Conservation (phyloP, 768 basidiomycete genomes). For the Mrakia frigida region DNA sequence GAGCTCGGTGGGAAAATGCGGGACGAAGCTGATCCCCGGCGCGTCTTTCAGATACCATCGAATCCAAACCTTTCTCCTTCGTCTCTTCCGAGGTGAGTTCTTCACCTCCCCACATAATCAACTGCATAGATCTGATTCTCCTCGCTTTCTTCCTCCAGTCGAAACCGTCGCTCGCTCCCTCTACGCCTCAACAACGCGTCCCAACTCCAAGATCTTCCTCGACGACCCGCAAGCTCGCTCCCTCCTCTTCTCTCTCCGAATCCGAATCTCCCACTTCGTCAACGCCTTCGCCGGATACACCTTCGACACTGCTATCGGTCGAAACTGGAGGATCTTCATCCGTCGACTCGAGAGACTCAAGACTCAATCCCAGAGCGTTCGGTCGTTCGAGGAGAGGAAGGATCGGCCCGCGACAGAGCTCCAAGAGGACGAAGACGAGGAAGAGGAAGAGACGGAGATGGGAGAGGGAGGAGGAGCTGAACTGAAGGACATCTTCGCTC, state of each 20-base stretch:
- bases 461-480: constrained; percentile 46
- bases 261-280: constrained; percentile 67
- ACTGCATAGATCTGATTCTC: constrained; percentile 32
- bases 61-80: constrained; percentile 71
- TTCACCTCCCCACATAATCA: background rate
- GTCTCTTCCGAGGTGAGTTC: constrained; percentile 66
- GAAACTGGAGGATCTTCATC: constrained; percentile 65
- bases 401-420: constrained; percentile 39
- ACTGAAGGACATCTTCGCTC: constrained; percentile 61
- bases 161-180: constrained; percentile 62
- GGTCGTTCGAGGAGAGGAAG: background rate
- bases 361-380: background rate
- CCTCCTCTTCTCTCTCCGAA: constrained; percentile 64
- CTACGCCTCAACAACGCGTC: constrained; percentile 42
- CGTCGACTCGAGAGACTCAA: constrained; percentile 35
- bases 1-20: too few relatives aligned
- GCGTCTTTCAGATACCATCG: constrained; percentile 56
- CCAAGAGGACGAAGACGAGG: constrained; percentile 14
- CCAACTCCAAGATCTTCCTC: constrained; percentile 56
- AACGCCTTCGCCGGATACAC: constrained; percentile 63
- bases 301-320: constrained; percentile 73
- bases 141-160: constrained; percentile 49
- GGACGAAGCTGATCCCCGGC: background rate
- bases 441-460: constrained; percentile 22
- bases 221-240: constrained; percentile 51